These are phyloP conservation scores for Phytopythium chamaehyphon DNA, from an alignment of 352 stramenopile species.

Conservation along the genomic window DNA sequence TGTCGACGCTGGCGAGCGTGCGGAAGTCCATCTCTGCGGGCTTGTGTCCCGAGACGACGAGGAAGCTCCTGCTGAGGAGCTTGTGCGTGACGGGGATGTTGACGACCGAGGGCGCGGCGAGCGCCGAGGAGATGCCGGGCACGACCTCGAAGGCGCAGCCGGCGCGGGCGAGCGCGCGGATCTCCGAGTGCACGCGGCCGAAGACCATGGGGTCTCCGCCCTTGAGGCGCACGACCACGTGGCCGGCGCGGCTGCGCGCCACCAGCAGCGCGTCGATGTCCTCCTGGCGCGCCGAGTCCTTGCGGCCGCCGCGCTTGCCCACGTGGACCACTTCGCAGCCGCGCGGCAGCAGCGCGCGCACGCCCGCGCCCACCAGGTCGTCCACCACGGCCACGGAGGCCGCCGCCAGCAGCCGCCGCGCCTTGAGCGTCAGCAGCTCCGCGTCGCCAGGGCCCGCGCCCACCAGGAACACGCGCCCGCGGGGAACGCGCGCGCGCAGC, in stretches of 20 bases:
- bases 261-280: conserved; percentile 68
- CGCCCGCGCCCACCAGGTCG: conserved; percentile 52
- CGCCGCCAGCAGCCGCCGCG: conserved; percentile 34
- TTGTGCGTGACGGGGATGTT: conserved; percentile 73
- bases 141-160: conserved; percentile 60
- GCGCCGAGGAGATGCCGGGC: conserved; percentile 59
- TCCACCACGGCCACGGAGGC: conserved; percentile 63
- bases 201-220: conserved; percentile 75
- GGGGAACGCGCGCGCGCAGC: conserved; percentile 15
- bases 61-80: conserved; percentile 51
- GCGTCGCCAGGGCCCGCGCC: conserved; percentile 55
- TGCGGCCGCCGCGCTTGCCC: conserved; percentile 62
- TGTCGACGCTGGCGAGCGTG: conserved; percentile 42
- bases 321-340: conserved; percentile 68
- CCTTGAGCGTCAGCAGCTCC: conserved; percentile 52
- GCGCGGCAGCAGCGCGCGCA: conserved; percentile 45
- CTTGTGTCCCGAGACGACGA: conserved; percentile 68
- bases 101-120: conserved; percentile 52
- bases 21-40: conserved; percentile 62
- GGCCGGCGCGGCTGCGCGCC: conserved; percentile 35
- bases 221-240: conserved; percentile 66
- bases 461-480: conserved; percentile 59
- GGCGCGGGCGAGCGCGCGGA: conserved; percentile 39
- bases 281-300: conserved; percentile 57
- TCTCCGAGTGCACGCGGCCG: conserved; percentile 68